Evolutionary conservation across 2,329 filamentous ascomycete genomes (phyloP).

Genomic region (Aspergillus proliferans): DNA sequence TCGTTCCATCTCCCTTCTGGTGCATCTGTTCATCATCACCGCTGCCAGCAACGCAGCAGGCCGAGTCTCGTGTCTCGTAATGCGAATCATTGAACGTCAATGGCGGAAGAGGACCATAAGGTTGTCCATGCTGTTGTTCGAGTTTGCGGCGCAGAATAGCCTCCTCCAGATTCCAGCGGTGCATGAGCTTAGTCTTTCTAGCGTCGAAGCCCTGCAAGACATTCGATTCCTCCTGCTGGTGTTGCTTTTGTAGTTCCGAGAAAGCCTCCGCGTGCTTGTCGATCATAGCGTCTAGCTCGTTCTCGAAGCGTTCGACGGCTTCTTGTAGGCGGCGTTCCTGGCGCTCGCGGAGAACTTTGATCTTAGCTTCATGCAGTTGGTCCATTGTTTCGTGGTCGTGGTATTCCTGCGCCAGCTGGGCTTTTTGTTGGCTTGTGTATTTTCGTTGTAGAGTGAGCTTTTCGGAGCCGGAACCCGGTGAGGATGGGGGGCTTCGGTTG

Average conservation of each 20-base stretch:
- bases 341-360: slow-evolving; percentile 43
- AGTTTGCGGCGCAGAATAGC: slow-evolving; percentile 35
- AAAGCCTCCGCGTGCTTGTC: slow-evolving; percentile 27
- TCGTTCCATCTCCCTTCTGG: slow-evolving; percentile 10
- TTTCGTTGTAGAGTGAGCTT: slow-evolving; percentile 24
- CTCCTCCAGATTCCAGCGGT: slow-evolving; percentile 39
- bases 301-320: slow-evolving; percentile 33
- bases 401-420: slow-evolving; percentile 40
- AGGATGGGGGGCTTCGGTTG: slow-evolving; percentile 31
- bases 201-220: slow-evolving; percentile 25
- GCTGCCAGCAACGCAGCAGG: slow-evolving; percentile 20
- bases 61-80: slow-evolving; percentile 23
- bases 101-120: slow-evolving; percentile 35
- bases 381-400: slow-evolving; percentile 40
- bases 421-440: slow-evolving; percentile 37
- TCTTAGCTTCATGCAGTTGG: slow-evolving; percentile 37
- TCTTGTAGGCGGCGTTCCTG: slow-evolving; percentile 38
- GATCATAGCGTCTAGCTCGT: slow-evolving; percentile 31
- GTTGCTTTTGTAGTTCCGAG: slow-evolving; percentile 28
- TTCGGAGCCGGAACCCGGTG: slow-evolving; percentile 12
- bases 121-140: slow-evolving; percentile 29
- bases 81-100: slow-evolving; percentile 26
- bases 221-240: slow-evolving; percentile 27
- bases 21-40: slow-evolving; percentile 8
- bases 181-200: slow-evolving; percentile 29